A percentile compares a stretch with the other conserved stretches of the same genome.
Evolutionary conservation across 768 basidiomycete genomes (phyloP).

Genomic region (Cubamyces lactineus): DNA sequence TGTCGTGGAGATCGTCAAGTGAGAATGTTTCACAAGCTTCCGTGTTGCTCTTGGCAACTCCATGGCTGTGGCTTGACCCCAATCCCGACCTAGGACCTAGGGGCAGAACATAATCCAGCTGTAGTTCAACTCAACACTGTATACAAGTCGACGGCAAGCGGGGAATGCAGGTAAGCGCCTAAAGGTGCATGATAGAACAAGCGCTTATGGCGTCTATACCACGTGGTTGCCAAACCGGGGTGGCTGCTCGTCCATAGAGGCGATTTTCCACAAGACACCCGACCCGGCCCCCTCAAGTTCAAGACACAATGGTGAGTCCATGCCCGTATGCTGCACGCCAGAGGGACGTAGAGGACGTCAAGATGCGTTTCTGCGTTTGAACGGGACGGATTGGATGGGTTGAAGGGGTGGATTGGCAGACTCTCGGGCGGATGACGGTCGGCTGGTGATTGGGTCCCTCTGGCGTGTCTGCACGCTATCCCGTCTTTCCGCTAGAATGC

Average conservation of each 20-base stretch:
- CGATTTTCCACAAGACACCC: constrained; percentile 24
- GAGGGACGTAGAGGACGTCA: constrained; percentile 10
- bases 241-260: constrained; percentile 21
- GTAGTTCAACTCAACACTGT: no score
- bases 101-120: no score
- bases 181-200: not conserved
- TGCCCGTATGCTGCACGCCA: constrained; percentile 22
- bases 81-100: no score
- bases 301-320: constrained; percentile 51
- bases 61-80: no score
- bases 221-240: constrained; percentile 23
- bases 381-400: constrained; percentile 27
- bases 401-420: constrained; percentile 39
- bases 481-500: constrained; percentile 19
- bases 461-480: constrained; percentile 11
- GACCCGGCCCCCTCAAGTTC: constrained; percentile 35
- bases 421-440: constrained; percentile 39
- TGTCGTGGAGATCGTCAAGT: no score
- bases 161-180: no score
- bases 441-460: constrained; percentile 15
- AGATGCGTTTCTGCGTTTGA: constrained; percentile 21
- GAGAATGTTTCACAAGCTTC: no score
- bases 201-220: constrained; percentile 16
- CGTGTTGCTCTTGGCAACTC: no score
- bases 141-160: no score